Conservation (phyloP, 192 early-diverging fungal species). For the Entomortierella beljakovae region DNA sequence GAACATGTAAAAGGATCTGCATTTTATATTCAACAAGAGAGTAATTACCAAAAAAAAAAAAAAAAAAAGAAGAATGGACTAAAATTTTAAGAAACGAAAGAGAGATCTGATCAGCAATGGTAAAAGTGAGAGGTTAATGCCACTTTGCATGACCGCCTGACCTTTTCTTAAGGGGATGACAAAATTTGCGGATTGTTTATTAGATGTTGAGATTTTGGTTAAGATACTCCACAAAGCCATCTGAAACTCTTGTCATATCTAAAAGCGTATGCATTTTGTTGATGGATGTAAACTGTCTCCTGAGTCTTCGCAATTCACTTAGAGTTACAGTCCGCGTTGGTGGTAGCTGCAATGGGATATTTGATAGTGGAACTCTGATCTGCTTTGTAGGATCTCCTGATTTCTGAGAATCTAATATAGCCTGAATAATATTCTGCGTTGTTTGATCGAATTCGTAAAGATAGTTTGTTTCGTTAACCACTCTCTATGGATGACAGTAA, state of each 20-base stretch:
- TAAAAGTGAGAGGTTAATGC: not conserved
- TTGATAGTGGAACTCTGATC: conserved; percentile 47
- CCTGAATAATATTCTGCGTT: conserved; percentile 83
- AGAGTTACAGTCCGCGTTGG: conserved; percentile 82
- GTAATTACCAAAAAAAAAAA: no score
- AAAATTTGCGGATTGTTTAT: not conserved
- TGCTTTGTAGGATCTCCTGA: conserved; percentile 50
- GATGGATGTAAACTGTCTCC: conserved; percentile 87
- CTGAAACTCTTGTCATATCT: conserved; percentile 77
- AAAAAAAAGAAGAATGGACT: no score
- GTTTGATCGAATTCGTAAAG: conserved; percentile 89
- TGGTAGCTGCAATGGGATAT: conserved; percentile 58
- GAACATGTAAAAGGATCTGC: no score
- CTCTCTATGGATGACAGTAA: conserved; percentile 66
- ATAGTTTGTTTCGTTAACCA: conserved; percentile 91
- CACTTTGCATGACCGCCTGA: not conserved
- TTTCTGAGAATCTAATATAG: conserved; percentile 83
- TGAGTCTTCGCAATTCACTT: conserved; percentile 81
- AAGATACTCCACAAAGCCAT: conserved; percentile 93
- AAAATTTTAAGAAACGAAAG: no score
- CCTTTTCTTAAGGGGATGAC: not conserved
- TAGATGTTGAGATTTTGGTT: conserved; percentile 80
- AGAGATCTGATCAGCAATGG: not conserved
- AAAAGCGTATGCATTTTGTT: conserved; percentile 88
- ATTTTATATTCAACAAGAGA: no score